Conservation (phyloP, 1,139 yeast species). For the Candida pseudoviswanathii region DNA sequence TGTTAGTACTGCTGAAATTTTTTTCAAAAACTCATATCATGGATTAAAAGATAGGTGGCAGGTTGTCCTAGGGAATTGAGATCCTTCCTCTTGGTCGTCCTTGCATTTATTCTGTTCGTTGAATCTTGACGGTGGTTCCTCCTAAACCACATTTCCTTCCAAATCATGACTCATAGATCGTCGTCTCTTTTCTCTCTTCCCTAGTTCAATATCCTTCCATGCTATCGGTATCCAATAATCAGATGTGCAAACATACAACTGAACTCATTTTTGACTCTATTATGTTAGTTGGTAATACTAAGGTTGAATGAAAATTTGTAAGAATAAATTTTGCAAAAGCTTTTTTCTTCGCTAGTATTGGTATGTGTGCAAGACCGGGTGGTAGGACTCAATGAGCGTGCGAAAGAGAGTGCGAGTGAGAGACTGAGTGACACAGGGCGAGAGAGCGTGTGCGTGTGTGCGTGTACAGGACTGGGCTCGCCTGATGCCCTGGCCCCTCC, state of each 20-base stretch:
- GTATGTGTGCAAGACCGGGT: conserved; percentile 6
- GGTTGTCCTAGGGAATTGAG: neutral
- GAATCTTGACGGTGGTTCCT: neutral
- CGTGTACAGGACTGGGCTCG: neutral
- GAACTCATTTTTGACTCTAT: conserved; percentile 32
- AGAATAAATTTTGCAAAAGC: conserved; percentile 19
- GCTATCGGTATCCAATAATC: neutral
- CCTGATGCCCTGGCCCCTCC: too few species aligned
- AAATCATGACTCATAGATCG: neutral
- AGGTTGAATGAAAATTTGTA: conserved; percentile 10
- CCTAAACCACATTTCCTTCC: neutral
- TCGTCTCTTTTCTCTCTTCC: neutral
- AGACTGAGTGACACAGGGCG: neutral
- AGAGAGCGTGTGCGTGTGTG: neutral
- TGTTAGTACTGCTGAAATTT: conserved; percentile 34
- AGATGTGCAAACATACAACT: conserved; percentile 26
- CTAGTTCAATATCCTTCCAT: conserved; percentile 2
- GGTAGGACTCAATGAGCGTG: neutral
- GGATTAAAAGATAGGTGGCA: neutral
- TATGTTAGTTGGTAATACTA: conserved; percentile 9
- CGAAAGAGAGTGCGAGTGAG: conserved; percentile 6
- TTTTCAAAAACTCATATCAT: neutral
- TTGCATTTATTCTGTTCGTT: too few species aligned
- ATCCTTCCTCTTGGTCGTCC: neutral
- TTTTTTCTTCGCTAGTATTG: conserved; percentile 15